Evolutionary conservation across 495 filamentous ascomycete species (phyloP).

Genomic region (Neurospora hispaniola): DNA sequence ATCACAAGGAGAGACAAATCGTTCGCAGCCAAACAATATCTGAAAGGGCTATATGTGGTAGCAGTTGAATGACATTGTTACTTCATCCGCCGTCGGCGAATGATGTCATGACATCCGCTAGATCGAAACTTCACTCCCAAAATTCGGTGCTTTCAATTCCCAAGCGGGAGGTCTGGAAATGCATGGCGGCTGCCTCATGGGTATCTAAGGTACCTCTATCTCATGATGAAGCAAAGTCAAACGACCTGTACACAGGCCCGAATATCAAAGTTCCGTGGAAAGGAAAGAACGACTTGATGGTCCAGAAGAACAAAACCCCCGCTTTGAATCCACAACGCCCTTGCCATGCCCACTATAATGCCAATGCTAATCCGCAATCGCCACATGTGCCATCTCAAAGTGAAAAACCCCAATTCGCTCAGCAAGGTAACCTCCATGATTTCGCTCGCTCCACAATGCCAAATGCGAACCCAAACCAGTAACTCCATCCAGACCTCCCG

Average conservation of each 20-base stretch:
- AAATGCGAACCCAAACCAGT: no score
- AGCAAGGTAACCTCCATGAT: not conserved
- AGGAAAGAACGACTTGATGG: not conserved
- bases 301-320: not conserved
- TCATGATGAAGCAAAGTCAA: not conserved
- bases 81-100: no score
- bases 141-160: not conserved
- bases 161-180: not conserved
- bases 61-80: no score
- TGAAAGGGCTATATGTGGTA: no score
- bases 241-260: not conserved
- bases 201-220: no score
- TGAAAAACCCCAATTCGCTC: not conserved
- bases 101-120: no score
- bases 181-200: no score
- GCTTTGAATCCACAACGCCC: not conserved
- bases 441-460: not conserved
- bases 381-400: rapidly evolving
- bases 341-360: not conserved
- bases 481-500: no score
- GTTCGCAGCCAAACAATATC: no score
- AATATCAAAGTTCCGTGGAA: not conserved
- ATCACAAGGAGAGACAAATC: no score
- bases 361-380: not conserved
- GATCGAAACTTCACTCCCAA: not conserved